Evolutionary conservation across 805 yeast species (phyloP), one percentile per base, ranked within the genome.

Genomic region (Sporopachydermia lactativora): DNA sequence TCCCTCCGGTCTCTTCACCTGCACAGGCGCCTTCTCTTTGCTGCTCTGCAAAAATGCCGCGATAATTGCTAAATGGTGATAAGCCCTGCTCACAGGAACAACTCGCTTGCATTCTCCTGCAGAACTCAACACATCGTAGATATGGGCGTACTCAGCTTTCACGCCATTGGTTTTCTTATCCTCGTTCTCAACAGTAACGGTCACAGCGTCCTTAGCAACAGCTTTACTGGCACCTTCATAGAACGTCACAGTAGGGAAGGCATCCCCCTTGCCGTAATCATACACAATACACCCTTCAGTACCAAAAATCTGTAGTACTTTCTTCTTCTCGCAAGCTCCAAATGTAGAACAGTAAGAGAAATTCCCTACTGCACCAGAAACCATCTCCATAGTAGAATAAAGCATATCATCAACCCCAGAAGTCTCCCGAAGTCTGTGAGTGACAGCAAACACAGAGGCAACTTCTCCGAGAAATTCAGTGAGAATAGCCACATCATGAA

Each of bases 21-120:
- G n/a, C n/a, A n/a, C n/a, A n/a, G n/a, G n/a, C n/a, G n/a, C n/a
- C n/a, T n/a, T n/a, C n/a, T n/a, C 43, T 41, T 53, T 43, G 14
- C 84, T 73, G 43, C 92, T 78, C 48, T 80, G 78, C 31, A 89
- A 61, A 44, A 83, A 81, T 18, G 96, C 97, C 42, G 75, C 95
- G 43, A 89, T 75, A 49, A 84, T 72, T 4, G 96, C 95, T 58
- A 88, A 73, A 59, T 89, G 97, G 60, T 88, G 96, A 76, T 81
- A 88, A 4, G 94, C 85, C 46, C 66, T 70, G 47, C 73, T 79
- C 17, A 95, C 94, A n/a, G 77, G 68, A 35, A 73, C 71, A 35
- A 54, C 62, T 40, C 79, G 59, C 41, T 72, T 47, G 3, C 64
- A 52, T 60, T 81, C 81, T 57, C 82, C 84, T 47, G 73, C 71